Conservation (phyloP, 768 basidiomycete species). For the Sistotremastrum niveocremeum region DNA sequence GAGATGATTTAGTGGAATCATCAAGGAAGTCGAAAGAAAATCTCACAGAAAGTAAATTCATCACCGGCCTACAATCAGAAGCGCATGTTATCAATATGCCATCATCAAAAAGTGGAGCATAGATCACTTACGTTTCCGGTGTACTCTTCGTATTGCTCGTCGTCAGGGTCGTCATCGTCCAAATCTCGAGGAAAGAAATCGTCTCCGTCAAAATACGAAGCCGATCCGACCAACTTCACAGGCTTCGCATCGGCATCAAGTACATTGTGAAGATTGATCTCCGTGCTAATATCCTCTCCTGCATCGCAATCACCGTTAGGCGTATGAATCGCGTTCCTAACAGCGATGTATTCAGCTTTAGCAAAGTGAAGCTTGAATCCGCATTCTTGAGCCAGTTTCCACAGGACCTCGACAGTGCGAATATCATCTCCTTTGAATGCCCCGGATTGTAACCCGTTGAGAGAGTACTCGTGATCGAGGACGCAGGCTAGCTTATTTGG, state of each 20-base stretch:
- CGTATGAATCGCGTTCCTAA: constrained; percentile 9
- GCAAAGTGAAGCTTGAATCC: constrained; percentile 26
- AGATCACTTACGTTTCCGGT: constrained; percentile 24
- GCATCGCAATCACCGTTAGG: constrained; percentile 1
- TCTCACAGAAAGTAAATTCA: no score
- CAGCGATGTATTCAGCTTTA: constrained; percentile 14
- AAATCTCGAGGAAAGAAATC: constrained; percentile 24
- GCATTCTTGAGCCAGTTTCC: constrained; percentile 19
- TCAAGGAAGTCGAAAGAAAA: no score
- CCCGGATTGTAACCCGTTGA: constrained; percentile 1
- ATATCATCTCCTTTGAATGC: constrained; percentile 29
- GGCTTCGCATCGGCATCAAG: constrained; percentile 10
- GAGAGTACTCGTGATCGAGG: constrained; percentile 23
- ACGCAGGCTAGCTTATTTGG: constrained; percentile 18
- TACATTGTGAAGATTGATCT: constrained; percentile 14
- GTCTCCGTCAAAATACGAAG: constrained; percentile 12
- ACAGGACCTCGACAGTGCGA: constrained; percentile 18
- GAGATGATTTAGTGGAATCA: no score
- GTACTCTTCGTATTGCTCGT: constrained; percentile 27
- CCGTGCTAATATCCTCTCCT: neutral
- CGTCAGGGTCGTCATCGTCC: constrained; percentile 20
- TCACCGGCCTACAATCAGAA: no score
- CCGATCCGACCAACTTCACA: constrained; percentile 1
- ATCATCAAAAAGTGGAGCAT: no score
- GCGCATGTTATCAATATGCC: no score